Base-by-base conservation (phyloP, 1,284 basidiomycete genomes). In the Naganishia cerealis region DNA sequence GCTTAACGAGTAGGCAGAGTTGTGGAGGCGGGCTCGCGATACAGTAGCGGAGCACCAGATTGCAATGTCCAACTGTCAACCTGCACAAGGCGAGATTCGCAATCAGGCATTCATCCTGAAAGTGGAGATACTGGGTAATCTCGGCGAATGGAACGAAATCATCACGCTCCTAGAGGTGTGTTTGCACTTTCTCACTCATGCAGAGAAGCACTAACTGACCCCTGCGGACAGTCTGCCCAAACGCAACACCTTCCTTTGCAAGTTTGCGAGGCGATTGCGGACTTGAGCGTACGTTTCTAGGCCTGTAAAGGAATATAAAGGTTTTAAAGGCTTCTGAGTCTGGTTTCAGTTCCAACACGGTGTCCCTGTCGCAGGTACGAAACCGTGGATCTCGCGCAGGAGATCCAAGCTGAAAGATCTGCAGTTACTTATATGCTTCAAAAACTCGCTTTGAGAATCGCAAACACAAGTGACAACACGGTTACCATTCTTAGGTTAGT, bases 181-280 rank as follows among this genome's bases (percentile, higher is more conserved):
- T 33, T 33, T 33, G 29, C 6, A 2, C 3, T 33, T 6, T 33
- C 29, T 33, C 29, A 18, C 24, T 12, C 24, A n/a, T 59, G 15
- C 24, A 46, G 57, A 59, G 36, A 2, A 33, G 29, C 29, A 33
- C 29, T 33, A 33, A 6, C 29, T 33, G 29, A 33, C 2, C 3
- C 29, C 29, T 59, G 2, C 24, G 26, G n/a, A 10, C 50, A 16
- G 50, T 50, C 46, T 13, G 9, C n/a, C 24, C 21, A 21, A 21
- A 9, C 21, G n/a, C 46, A 54, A 54, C 10, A 24, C 16, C 21
- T 53, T 63, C 50, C 61, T 10, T 42, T 63, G 21, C 61, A 54
- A 24, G 61, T 42, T 15, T 63, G 61, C 26, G 61, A 63, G 36
- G 61, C 61, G 21, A 42, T 63, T 21, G 61, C 61, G 18, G 61